Base-by-base conservation (phyloP, 306 rosid genomes). In the Echinosophora koreensis region DNA sequence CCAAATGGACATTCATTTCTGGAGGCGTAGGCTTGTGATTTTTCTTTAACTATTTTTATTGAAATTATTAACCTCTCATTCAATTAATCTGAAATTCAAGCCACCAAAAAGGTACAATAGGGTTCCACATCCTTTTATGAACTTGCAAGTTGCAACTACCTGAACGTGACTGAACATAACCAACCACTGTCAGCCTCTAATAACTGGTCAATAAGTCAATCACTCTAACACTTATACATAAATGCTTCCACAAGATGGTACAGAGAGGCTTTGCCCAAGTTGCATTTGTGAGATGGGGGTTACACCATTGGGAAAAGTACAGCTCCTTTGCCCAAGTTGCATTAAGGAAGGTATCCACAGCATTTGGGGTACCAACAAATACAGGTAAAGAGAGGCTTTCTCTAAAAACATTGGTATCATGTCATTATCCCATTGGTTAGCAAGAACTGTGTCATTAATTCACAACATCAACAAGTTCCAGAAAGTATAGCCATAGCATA, bases 351-450 rank as follows among this genome's bases (percentile, higher is more conserved):
- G 58, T 67, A 49, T 62, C 39, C 42, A 13, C n/a, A 72, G n/a
- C 66, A 50, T 15, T 79, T 71, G 65, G 51, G 6, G 5, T 10
- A 27, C 55, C 69, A 75, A 6, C 60, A 59, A 68, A 17, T 60
- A 28, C 52, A 49, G 77, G 58, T 39, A 52, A 47, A 32, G 16
- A 34, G 47, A 30, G 66, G 68, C 67, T 68, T 61, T 69, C 77
- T 41, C 54, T 17, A 35, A 30, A 54, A 34, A 71, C 69, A 57
- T 68, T 75, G 77, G 57, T 32, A 57, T 22, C 32, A 8, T 28
- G 60, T 50, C 67, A 73, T 64, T 28, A 35, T 42, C 35, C 76
- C 76, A 47, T 62, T 75, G 62, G 56, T 63, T 44, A 41, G 60
- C 54, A 75, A 7, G 55, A 62, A 74, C 30, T 37, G 65, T 0